These are phyloP conservation scores for Friedmanniomyces endolithicus DNA, from an alignment of 495 filamentous ascomycete species.

Conservation along the genomic window DNA sequence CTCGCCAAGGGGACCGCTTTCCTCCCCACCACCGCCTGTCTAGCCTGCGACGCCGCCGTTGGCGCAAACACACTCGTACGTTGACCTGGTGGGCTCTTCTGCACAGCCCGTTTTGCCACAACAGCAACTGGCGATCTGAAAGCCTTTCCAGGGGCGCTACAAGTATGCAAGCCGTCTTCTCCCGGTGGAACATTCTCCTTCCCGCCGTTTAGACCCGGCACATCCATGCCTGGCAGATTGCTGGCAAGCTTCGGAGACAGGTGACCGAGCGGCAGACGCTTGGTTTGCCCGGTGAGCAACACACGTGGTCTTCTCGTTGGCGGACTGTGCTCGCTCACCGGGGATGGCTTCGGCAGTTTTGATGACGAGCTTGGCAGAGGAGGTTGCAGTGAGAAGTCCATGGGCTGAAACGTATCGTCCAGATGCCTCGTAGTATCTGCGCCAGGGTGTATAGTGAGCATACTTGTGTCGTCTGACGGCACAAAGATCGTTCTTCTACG, in stretches of 20 bases:
- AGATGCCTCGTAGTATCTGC: slow-evolving; percentile 14
- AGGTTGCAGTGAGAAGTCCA: background rate
- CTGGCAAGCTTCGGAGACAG: slow-evolving; percentile 2
- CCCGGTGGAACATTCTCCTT: slow-evolving; percentile 34
- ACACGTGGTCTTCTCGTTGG: slow-evolving; percentile 18
- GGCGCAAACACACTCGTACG: slow-evolving; percentile 1
- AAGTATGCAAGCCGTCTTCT: background rate
- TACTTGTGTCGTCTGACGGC: slow-evolving; percentile 34
- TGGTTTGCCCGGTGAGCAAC: slow-evolving; percentile 27
- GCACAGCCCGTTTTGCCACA: no score
- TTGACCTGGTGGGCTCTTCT: background rate
- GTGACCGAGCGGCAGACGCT: slow-evolving; percentile 27
- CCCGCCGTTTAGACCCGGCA: slow-evolving; percentile 27
- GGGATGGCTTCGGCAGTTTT: no score
- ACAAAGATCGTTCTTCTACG: slow-evolving; percentile 34
- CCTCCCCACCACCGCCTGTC: slow-evolving; percentile 9
- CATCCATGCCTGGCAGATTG: slow-evolving; percentile 13
- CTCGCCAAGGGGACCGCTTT: slow-evolving; percentile 5
- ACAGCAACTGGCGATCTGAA: background rate
- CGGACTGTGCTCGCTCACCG: no score
- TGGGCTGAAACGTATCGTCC: slow-evolving; percentile 18
- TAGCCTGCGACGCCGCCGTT: slow-evolving; percentile 16
- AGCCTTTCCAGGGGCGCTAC: no score
- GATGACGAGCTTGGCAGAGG: slow-evolving; percentile 1
- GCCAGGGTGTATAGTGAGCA: slow-evolving; percentile 34